Base-by-base conservation (phyloP, 352 stramenopile genomes). In the Elongisporangium undulatum region DNA sequence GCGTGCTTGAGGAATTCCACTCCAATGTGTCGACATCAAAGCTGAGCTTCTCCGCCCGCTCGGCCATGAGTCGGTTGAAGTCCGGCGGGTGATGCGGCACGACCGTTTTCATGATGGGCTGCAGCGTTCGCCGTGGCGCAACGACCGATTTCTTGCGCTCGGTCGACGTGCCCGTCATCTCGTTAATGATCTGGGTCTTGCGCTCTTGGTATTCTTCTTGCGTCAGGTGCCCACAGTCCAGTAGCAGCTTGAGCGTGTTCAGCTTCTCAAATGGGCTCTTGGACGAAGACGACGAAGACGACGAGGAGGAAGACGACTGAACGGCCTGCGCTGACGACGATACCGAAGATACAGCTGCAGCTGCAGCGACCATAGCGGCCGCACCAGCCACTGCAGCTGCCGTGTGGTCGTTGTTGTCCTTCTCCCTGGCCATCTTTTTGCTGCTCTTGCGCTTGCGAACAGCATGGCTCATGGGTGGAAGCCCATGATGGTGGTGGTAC, bases 101-200 rank as follows among this genome's bases (percentile, higher is more conserved):
- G 12, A 94, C 85, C 0, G 81, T 91, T 62, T 94, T 90, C 55
- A 94, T 77, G 29, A 94, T 72, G 4, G 82, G 85, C 55, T 94
- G 85, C 19, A 92, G 64, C 34, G 62, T 39, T 3, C 62, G 63
- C 4, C 62, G 66, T 2, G 72, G 19, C 23, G 49, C 3, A 62
- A 72, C 22, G 74, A 85, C 38, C 67, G 63, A 59, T 85, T 71
- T 72, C 73, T 83, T 77, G 20, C 77, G 71, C 49, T 89, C 77
- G 0, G 82, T 87, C 4, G 75, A 89, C 16, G 85, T 94, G 2
- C 85, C 85, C 1, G 85, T 94, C 79, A 94, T 90, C 29, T 92
- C 85, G 63, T 94, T 94, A 49, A 94, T 94, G 63, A 94, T 92
- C 64, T 94, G 85, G 1, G 71, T 94, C 62, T 92, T 94, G 56